A percentile compares a stretch with the other conserved stretches of the same genome.
Conservation (phyloP, 352 stramenopile species). For the Peronospora belbahrii region DNA sequence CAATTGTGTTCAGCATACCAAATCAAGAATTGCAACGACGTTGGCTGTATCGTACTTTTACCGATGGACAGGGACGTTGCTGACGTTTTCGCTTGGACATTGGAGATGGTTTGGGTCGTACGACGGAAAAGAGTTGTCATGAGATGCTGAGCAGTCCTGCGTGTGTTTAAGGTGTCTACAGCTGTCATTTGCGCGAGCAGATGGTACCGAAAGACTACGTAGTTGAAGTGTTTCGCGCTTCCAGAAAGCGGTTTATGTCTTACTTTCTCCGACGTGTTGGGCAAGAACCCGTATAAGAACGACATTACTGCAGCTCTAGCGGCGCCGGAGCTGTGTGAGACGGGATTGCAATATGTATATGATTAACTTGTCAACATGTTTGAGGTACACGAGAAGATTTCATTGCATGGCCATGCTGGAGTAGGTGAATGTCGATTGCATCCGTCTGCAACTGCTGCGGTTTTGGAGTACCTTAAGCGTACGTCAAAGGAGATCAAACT, state of each 20-base stretch:
- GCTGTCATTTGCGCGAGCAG: constrained; percentile 51
- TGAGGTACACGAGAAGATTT: constrained; percentile 25
- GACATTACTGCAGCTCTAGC: constrained; percentile 35
- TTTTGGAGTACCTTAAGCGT: constrained; percentile 49
- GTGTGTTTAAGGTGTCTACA: constrained; percentile 75
- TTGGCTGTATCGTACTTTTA: constrained; percentile 70
- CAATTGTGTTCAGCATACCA: too few relatives aligned
- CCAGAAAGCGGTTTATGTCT: too few relatives aligned
- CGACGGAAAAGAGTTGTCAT: constrained; percentile 38
- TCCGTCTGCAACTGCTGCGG: constrained; percentile 59
- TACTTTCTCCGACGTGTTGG: constrained; percentile 69
- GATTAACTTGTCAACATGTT: constrained; percentile 45
- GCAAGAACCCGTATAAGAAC: constrained; percentile 77
- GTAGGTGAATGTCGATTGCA: constrained; percentile 22
- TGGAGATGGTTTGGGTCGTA: constrained; percentile 69
- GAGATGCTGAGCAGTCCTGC: constrained; percentile 60
- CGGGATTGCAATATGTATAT: too few relatives aligned
- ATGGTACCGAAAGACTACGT: constrained; percentile 51
- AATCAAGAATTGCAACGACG: constrained; percentile 59
- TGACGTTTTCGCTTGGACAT: constrained; percentile 70
- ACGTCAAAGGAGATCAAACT: constrained; percentile 32
- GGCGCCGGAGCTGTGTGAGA: constrained; percentile 13
- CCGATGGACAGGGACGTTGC: constrained; percentile 47
- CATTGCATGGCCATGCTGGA: not conserved
- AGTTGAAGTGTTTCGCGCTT: too few relatives aligned